These are phyloP conservation scores for Raphanus hybrid DNA, from an alignment of 441 rosid genomes.

Conservation along the genomic window DNA sequence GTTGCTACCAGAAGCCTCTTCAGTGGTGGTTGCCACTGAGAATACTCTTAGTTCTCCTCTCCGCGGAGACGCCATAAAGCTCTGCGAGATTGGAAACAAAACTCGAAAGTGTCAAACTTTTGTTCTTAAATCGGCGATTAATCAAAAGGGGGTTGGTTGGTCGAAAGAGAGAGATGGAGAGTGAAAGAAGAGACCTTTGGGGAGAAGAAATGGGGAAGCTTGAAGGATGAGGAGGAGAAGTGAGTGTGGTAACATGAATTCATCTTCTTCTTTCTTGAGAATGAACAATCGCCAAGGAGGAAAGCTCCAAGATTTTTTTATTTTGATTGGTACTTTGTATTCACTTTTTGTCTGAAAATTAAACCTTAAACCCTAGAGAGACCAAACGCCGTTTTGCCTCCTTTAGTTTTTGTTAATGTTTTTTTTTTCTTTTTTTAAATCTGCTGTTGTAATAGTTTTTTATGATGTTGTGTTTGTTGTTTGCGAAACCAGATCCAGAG, in stretches of 20 bases:
- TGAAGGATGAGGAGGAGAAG: conserved; percentile 39
- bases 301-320: too few species aligned
- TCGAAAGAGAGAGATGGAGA: background rate
- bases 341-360: too few species aligned
- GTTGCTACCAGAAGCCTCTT: too few species aligned
- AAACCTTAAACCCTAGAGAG: background rate
- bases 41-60: conserved; percentile 47
- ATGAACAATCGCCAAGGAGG: too few species aligned
- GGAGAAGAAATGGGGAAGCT: conserved; percentile 46
- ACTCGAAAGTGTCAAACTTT: conserved; percentile 21
- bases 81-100: conserved; percentile 16
- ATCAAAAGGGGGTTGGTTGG: background rate
- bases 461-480: too few species aligned
- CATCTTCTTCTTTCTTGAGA: conserved; percentile 45
- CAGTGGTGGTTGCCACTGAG: conserved; percentile 43
- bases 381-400: background rate
- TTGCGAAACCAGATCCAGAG: too few species aligned
- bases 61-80: conserved; percentile 36
- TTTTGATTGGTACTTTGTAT: too few species aligned
- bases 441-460: too few species aligned
- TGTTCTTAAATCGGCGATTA: background rate
- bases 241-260: conserved; percentile 44
- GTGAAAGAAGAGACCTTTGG: conserved; percentile 49
- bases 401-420: background rate
- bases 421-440: too few species aligned